Conservation (phyloP, 305 asterid genomes). For the Solanum chacoense region DNA sequence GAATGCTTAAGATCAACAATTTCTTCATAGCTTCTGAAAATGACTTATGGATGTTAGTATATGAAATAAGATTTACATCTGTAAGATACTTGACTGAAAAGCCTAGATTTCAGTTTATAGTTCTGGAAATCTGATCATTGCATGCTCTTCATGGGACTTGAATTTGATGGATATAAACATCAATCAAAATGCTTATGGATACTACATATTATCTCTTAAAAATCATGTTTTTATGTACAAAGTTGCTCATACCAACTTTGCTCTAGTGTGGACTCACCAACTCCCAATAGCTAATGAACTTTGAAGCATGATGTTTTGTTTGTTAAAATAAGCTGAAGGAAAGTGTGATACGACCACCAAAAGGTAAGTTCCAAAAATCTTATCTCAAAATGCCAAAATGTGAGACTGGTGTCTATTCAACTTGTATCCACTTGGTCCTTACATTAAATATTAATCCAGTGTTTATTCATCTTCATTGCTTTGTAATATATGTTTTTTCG, state of each 20-base stretch:
- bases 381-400: background rate
- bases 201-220: background rate
- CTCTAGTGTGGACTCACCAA: background rate
- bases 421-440: background rate
- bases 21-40: too few species aligned
- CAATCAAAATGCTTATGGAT: background rate
- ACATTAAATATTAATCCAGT: background rate
- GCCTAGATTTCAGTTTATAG: background rate
- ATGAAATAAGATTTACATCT: too few species aligned
- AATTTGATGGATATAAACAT: background rate
- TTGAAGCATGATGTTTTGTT: background rate
- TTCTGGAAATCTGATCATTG: background rate
- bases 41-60: too few species aligned
- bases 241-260: background rate
- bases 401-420: background rate
- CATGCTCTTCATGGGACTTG: background rate
- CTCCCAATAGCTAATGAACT: background rate
- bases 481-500: conserved; percentile 1
- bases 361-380: background rate
- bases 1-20: too few species aligned
- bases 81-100: background rate
- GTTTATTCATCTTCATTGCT: conserved; percentile 1
- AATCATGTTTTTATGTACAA: background rate
- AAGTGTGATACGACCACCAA: background rate
- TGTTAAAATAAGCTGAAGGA: background rate